Percentiles rank a stretch among this genome's conserved stretches.
Conservation (phyloP, 306 rosid genomes). For the Corylus avellana region DNA sequence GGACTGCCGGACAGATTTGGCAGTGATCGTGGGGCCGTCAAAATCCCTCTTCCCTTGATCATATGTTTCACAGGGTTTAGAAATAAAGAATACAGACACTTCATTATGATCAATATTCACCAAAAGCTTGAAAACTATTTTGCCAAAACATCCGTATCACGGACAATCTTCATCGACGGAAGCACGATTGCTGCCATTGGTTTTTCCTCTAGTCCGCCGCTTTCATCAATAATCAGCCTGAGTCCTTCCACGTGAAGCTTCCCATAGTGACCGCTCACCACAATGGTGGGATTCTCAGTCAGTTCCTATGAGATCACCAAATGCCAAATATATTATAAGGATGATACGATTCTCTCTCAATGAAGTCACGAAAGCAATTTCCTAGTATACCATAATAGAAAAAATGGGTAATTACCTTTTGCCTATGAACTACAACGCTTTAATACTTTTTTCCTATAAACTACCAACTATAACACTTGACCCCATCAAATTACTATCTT, state of each 20-base stretch:
- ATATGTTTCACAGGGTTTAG: not conserved
- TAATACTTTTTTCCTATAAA: no score
- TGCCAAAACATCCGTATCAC: conserved; percentile 53
- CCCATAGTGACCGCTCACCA: conserved; percentile 92
- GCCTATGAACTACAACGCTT: no score
- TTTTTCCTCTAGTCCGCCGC: conserved; percentile 60
- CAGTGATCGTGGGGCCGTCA: no score
- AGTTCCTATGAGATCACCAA: conserved; percentile 53
- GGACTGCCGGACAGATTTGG: no score
- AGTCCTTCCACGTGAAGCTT: conserved; percentile 75
- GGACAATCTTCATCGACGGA: conserved; percentile 70
- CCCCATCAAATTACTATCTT: no score
- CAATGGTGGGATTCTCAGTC: conserved; percentile 47
- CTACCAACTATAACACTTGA: no score
- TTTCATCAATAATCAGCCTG: conserved; percentile 76
- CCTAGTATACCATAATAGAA: no score
- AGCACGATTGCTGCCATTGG: conserved; percentile 84
- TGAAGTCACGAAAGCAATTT: no score
- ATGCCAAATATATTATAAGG: not conserved
- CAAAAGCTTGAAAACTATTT: conserved; percentile 31
- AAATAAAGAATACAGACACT: not conserved
- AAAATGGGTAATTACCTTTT: no score
- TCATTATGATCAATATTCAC: not conserved
- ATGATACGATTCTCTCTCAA: conserved; percentile 43
- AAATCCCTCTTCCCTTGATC: not conserved